Evolutionary conservation across 2,329 filamentous ascomycete genomes (phyloP), one percentile per base, ranked within the genome.

Genomic region (Aspergillus unguis): DNA sequence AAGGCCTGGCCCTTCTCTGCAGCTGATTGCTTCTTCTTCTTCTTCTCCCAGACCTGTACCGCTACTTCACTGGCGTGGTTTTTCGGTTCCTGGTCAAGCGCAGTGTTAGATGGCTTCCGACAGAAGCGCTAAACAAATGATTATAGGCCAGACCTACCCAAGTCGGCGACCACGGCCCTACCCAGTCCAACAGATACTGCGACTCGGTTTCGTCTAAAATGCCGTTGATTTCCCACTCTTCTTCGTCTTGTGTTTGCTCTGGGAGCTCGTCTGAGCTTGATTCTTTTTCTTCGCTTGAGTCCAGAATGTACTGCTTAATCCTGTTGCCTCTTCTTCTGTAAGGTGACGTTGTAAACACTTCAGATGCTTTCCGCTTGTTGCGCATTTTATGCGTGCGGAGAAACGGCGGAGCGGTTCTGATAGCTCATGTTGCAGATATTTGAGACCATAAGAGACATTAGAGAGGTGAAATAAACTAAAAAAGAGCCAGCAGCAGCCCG

Each of bases 151-250:
- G 47, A 67, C 70, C 63, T 59, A 73, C 71, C 70, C 70, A 73
- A 54, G 62, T 68, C 48, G 71, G 69, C 31, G 65, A 59, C 57
- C 64, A 73, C 28, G 61, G 57, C 6, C 66, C 70, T 50, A 68
- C 65, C 71, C 70, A 72, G 32, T 71, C 70, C 54, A 74, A 69
- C 28, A 73, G 60, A 58, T 72, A 74, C 44, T 68, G 60, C 17
- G 60, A 58, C 41, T 61, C 52, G 31, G 62, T 63, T 58, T 74
- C 70, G 56, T 66, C 65, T 51, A 72, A 61, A 44, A 72, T 71
- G 53, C 62, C 62, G 48, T 69, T 69, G 38, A 71, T 70, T 50
- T 61, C 62, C 55, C 60, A 71, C 59, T 71, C 67, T 53, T 65
- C 61, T 40, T 67, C 64, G n/a, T 48, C 59, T 5, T 6, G 7